These are phyloP conservation scores for Panellus pusillus DNA, from an alignment of 768 basidiomycete species.

Conservation along the genomic window DNA sequence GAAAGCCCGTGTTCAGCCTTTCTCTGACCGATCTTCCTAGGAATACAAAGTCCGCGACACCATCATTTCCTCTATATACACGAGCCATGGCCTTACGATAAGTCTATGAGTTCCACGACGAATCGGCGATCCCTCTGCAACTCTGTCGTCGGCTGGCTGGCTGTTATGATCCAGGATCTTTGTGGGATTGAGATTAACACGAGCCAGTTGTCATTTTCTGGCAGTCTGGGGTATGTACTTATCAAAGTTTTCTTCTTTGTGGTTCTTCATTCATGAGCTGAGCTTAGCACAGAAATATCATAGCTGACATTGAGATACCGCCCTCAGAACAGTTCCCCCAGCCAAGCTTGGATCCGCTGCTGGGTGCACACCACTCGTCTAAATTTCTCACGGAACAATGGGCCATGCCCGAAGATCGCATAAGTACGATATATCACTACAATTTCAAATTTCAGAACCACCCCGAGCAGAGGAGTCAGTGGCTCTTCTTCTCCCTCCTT, in stretches of 20 bases:
- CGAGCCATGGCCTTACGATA: conserved; percentile 4
- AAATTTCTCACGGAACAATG: neutral
- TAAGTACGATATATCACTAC: conserved; percentile 1
- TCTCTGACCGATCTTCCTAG: neutral
- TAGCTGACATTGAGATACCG: conserved; percentile 1
- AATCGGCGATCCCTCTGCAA: neutral
- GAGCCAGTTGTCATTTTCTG: neutral
- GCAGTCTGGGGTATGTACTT: conserved; percentile 5
- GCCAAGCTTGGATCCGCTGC: neutral
- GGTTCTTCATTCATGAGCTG: too few relatives aligned
- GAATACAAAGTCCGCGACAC: neutral
- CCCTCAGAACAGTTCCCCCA: neutral
- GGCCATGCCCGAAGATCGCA: neutral
- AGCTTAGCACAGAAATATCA: conserved; percentile 9
- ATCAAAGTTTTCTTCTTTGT: too few relatives aligned
- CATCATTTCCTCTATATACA: neutral
- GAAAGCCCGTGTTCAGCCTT: too few relatives aligned
- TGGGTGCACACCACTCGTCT: conserved; percentile 10
- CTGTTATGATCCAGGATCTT: conserved; percentile 5
- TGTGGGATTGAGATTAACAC: neutral
- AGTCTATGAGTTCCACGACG: neutral
- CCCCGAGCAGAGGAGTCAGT: conserved; percentile 1
- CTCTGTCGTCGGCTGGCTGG: neutral
- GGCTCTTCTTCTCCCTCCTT: too few relatives aligned
- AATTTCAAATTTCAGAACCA: conserved; percentile 1